Percentiles rank a stretch among this genome's conserved stretches.
These are phyloP conservation scores for Aechmea fasciata DNA, from an alignment of 176 grass and related monocot genomes.

Conservation along the genomic window DNA sequence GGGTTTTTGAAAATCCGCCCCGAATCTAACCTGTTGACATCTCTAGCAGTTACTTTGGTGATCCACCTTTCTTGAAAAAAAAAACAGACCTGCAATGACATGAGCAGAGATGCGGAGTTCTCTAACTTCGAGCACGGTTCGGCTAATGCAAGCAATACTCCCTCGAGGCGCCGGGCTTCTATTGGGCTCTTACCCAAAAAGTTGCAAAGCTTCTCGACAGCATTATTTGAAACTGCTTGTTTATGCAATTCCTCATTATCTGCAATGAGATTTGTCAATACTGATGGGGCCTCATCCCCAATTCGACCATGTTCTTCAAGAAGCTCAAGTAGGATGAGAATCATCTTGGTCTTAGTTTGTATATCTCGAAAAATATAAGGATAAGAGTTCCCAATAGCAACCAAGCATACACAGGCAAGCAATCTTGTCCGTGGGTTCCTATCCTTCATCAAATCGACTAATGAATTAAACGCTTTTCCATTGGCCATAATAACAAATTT, in stretches of 20 bases:
- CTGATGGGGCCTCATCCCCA: conserved; percentile 86
- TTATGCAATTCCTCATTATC: conserved; percentile 86
- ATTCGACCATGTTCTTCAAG: conserved; percentile 68
- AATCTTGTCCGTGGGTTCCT: conserved; percentile 78
- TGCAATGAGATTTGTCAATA: conserved; percentile 69
- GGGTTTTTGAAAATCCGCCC: too few species aligned
- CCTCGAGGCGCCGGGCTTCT: conserved; percentile 54
- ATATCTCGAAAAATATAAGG: conserved; percentile 58
- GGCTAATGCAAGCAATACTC: conserved; percentile 80
- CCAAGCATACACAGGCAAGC: conserved; percentile 83
- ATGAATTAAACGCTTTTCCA: conserved; percentile 68
- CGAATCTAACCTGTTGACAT: too few species aligned
- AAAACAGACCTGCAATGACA: conserved; percentile 34
- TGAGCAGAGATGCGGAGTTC: conserved; percentile 73
- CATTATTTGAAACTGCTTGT: conserved; percentile 61
- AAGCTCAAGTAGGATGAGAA: conserved; percentile 81
- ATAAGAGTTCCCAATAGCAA: conserved; percentile 59
- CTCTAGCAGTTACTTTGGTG: neutral
- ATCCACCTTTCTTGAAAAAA: neutral
- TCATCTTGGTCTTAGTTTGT: conserved; percentile 85
- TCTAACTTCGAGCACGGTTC: conserved; percentile 91
- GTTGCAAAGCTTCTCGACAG: conserved; percentile 65
- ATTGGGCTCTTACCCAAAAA: conserved; percentile 46
- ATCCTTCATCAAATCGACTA: conserved; percentile 63
- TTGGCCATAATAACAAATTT: conserved; percentile 66